Base-by-base conservation (phyloP, 2,329 filamentous ascomycete genomes). In the Talaromyces albobiverticillius region DNA sequence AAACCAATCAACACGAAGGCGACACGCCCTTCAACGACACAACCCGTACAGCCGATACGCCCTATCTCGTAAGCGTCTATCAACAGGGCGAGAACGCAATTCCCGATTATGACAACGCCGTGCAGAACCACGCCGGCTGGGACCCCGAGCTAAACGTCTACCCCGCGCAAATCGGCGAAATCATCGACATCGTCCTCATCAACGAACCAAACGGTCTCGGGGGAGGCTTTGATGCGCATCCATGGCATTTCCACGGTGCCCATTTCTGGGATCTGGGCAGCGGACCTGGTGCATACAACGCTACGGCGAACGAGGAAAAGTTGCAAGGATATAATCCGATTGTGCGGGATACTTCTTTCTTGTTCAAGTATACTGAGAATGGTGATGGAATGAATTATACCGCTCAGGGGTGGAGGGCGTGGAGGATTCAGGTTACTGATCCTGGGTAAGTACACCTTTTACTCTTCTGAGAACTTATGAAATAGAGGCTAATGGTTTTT, bases 371-470 rank as follows among this genome's bases (percentile, higher is more conserved):
- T 58, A 67, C 65, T 0, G 59, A 67, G n/a, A 22, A 76, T 74
- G 0, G 68, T 75, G 3, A 63, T 71, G 5, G 74, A 73, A 2
- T 71, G 75, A 0, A 82, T 45, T 43, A 38, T n/a, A 49, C 52
- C 5, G 36, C n/a, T 31, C 52, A 54, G 36, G 52, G 83, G 0
- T 87, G 84, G 84, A 71, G 83, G 18, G 83, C 76, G 0, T 86
- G 83, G 84, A 71, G 84, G 9, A 66, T 85, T 1, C 71, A 80
- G 3, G 77, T 84, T 0, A 71, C 67, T 8, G 67, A 78, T 53
- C 66, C 78, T 0, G 83, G 82, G 0, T 54, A 49, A 26, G 52
- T n/a, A n/a, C 48, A 22, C 10, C 11, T 32, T 16, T 13, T 43
- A 4, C 6, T 45, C 8, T 22, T 7, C 6, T 31, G n/a, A n/a